Conservation (phyloP, 2,329 filamentous ascomycete species). For the Ophiostoma quercus region DNA sequence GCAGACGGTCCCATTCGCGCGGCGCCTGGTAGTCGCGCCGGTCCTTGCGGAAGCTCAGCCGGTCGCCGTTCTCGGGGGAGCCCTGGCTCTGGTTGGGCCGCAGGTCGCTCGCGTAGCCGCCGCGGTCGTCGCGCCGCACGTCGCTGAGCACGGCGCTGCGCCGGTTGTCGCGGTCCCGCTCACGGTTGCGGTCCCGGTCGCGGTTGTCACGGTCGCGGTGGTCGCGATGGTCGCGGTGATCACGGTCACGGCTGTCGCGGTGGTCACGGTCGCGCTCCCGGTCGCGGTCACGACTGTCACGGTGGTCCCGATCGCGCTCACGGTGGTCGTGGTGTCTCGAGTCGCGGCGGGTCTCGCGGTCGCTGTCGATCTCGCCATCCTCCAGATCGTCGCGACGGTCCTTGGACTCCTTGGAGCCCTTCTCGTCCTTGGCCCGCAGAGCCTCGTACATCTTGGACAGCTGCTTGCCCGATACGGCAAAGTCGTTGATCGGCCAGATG, state of each 20-base stretch:
- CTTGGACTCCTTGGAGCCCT: conserved; percentile 20
- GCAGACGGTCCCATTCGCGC: conserved; percentile 28
- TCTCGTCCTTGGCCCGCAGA: conserved; percentile 34
- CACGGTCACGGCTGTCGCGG: conserved; percentile 19
- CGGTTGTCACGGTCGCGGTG: conserved; percentile 17
- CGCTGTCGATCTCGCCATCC: conserved; percentile 38
- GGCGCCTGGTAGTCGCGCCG: conserved; percentile 25
- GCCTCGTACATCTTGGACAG: conserved; percentile 37
- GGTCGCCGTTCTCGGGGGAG: conserved; percentile 27
- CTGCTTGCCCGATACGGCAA: conserved; percentile 36
- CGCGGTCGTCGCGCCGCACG: conserved; percentile 18
- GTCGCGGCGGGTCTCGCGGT: conserved; percentile 35
- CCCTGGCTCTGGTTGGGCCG: neutral
- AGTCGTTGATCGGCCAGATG: conserved; percentile 38
- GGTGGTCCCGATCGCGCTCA: conserved; percentile 27
- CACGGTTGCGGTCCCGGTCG: conserved; percentile 30
- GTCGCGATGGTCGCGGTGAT: conserved; percentile 9
- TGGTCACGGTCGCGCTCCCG: conserved; percentile 20
- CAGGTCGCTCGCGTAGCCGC: conserved; percentile 12
- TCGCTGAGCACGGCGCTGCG: conserved; percentile 26
- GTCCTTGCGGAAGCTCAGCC: conserved; percentile 30
- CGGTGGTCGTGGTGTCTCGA: conserved; percentile 30
- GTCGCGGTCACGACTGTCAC: conserved; percentile 19
- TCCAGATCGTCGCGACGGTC: conserved; percentile 34
- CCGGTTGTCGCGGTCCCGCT: conserved; percentile 25